phyloP scores from a whole-genome alignment of 306 rosid genomes.

The Ziziphus jujuba region DNA sequence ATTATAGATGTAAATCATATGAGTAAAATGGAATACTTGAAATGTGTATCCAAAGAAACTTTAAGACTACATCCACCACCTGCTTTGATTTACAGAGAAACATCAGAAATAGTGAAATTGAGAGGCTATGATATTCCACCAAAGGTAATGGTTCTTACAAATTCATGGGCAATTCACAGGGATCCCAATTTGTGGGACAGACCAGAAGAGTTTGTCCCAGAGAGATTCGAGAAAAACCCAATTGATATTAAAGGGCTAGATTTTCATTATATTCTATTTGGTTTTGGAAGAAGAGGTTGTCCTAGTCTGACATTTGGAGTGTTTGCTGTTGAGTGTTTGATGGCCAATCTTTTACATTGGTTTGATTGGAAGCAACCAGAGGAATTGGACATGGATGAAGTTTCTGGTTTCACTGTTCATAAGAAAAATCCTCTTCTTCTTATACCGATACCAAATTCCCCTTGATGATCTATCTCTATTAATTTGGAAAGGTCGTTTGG shows the following conservation, averaged over 20 bases:
- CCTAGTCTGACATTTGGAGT: slow-evolving; percentile 12
- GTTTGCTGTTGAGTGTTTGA: too few species aligned
- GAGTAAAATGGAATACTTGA: slow-evolving; percentile 37
- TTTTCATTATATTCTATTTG: slow-evolving; percentile 16
- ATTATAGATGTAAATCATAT: slow-evolving; percentile 30
- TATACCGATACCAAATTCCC: too few species aligned
- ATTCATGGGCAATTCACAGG: background rate
- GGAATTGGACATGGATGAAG: too few species aligned
- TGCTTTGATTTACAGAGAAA: slow-evolving; percentile 24
- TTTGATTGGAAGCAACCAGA: too few species aligned
- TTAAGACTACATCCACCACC: slow-evolving; percentile 41
- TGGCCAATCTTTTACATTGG: too few species aligned
- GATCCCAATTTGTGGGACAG: too few species aligned
- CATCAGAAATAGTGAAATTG: slow-evolving; percentile 15
- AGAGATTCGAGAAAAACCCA: slow-evolving; percentile 22
- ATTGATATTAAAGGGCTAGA: slow-evolving; percentile 19
- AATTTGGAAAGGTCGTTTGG: too few species aligned
- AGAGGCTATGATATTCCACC: slow-evolving; percentile 38
- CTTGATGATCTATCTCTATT: too few species aligned
- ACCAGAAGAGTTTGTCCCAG: slow-evolving; percentile 22
- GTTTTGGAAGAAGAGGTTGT: slow-evolving; percentile 25
- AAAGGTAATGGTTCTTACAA: slow-evolving; percentile 23
- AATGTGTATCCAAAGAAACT: slow-evolving; percentile 39
- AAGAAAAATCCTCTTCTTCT: too few species aligned
- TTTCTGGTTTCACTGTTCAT: too few species aligned